Conservation (phyloP, 768 basidiomycete genomes). For the Phylloporus scabripes region DNA sequence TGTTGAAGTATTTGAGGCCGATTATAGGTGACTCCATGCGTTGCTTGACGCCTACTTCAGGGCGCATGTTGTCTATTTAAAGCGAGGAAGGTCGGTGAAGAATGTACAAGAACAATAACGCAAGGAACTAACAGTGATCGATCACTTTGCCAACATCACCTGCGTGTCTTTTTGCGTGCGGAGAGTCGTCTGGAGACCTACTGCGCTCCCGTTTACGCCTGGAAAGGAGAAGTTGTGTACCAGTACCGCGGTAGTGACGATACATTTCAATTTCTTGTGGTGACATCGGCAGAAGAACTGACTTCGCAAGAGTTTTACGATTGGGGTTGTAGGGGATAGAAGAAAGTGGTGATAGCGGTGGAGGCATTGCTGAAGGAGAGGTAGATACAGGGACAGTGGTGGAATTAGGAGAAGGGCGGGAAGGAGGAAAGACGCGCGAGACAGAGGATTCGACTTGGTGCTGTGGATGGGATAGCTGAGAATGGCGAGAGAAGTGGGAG, state of each 20-base stretch:
- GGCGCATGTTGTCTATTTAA: slow-evolving; percentile 78
- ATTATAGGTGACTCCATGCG: slow-evolving; percentile 91
- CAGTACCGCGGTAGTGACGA: slow-evolving; percentile 51
- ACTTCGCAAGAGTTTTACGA: slow-evolving; percentile 54
- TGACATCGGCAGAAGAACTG: slow-evolving; percentile 62
- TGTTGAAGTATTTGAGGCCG: slow-evolving; percentile 96
- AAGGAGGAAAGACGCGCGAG: slow-evolving; percentile 26
- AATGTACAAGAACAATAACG: neutral
- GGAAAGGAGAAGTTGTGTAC: slow-evolving; percentile 43
- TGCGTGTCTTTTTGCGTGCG: slow-evolving; percentile 46
- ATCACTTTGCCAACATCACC: slow-evolving; percentile 73
- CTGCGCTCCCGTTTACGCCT: slow-evolving; percentile 50
- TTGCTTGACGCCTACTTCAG: slow-evolving; percentile 82
- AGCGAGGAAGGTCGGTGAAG: slow-evolving; percentile 5
- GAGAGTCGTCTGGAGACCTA: slow-evolving; percentile 35
- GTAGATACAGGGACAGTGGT: slow-evolving; percentile 24
- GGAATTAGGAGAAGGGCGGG: slow-evolving; percentile 30
- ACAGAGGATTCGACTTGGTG: slow-evolving; percentile 21
- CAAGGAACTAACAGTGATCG: slow-evolving; percentile 62
- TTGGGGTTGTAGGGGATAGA: slow-evolving; percentile 61
- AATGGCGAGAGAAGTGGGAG: slow-evolving; percentile 24
- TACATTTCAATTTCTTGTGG: slow-evolving; percentile 56
- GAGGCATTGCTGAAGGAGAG: slow-evolving; percentile 31
- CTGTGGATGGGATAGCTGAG: slow-evolving; percentile 17
- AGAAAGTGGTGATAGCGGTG: slow-evolving; percentile 23